Conservation (phyloP, 441 rosid genomes). For the Raphanus hybrid region DNA sequence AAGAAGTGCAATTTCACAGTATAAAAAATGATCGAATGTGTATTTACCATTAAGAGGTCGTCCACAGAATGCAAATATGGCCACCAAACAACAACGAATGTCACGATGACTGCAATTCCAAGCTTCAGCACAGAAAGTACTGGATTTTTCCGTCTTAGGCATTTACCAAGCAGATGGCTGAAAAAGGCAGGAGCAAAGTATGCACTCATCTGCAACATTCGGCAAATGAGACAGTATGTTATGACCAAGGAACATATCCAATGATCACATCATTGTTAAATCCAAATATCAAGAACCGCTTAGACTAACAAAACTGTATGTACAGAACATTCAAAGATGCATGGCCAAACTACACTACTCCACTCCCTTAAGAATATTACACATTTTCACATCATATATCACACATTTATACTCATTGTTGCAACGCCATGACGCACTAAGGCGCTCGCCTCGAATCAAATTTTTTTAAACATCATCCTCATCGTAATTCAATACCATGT, state of each 20-base stretch:
- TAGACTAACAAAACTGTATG: neutral
- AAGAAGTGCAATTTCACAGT: constrained; percentile 13
- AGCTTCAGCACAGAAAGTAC: constrained; percentile 66
- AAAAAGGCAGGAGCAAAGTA: constrained; percentile 94
- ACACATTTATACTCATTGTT: no score
- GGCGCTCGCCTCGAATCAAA: no score
- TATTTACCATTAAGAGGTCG: constrained; percentile 53
- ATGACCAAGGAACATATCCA: neutral
- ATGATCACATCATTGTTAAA: neutral
- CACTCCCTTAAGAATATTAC: no score
- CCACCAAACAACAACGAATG: constrained; percentile 88
- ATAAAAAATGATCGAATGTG: neutral
- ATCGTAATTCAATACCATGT: no score
- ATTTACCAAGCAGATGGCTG: constrained; percentile 85
- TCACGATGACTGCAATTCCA: constrained; percentile 66
- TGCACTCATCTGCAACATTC: constrained; percentile 78
- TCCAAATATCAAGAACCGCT: neutral
- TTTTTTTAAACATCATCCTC: no score
- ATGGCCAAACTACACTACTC: neutral
- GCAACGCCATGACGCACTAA: no score
- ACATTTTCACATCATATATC: no score
- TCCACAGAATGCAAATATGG: constrained; percentile 76
- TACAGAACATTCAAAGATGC: neutral
- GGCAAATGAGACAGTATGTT: neutral
- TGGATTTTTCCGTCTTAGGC: constrained; percentile 69